These are phyloP conservation scores for Cardiospermum halicacabum DNA, from an alignment of 345 rosid genomes.

Conservation along the genomic window DNA sequence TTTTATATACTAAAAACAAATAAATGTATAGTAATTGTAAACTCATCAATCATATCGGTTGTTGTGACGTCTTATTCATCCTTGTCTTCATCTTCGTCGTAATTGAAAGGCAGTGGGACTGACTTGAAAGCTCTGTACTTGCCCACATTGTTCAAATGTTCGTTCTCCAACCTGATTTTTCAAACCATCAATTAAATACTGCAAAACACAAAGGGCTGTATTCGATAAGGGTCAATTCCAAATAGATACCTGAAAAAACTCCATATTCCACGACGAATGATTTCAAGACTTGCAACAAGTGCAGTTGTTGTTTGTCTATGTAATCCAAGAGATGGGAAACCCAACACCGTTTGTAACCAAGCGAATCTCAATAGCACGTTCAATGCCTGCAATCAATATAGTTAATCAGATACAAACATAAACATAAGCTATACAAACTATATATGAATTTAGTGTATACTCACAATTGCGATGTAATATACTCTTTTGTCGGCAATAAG, in stretches of 20 bases:
- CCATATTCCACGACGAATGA: constrained; percentile 72
- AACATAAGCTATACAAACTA: neutral
- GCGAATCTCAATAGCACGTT: constrained; percentile 56
- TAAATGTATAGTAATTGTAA: neutral
- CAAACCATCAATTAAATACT: no score
- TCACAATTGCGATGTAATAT: constrained; percentile 56
- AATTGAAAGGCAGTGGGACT: constrained; percentile 71
- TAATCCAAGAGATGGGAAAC: constrained; percentile 24
- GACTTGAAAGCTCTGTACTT: constrained; percentile 70
- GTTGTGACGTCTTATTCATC: constrained; percentile 20
- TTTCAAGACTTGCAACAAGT: constrained; percentile 58
- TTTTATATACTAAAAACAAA: neutral
- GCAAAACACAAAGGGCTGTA: no score
- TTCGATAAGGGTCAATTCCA: neutral
- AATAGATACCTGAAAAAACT: constrained; percentile 53
- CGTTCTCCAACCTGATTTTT: constrained; percentile 54
- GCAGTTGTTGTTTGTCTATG: constrained; percentile 38
- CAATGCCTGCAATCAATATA: constrained; percentile 28
- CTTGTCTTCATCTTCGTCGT: constrained; percentile 42
- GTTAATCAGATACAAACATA: neutral
- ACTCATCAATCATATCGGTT: no score
- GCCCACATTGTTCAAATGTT: constrained; percentile 70
- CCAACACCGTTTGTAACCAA: constrained; percentile 59
- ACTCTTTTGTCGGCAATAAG: constrained; percentile 39
- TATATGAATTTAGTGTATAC: neutral